Conservation (phyloP, 768 basidiomycete genomes). For the Glaciozyma antarctica region DNA sequence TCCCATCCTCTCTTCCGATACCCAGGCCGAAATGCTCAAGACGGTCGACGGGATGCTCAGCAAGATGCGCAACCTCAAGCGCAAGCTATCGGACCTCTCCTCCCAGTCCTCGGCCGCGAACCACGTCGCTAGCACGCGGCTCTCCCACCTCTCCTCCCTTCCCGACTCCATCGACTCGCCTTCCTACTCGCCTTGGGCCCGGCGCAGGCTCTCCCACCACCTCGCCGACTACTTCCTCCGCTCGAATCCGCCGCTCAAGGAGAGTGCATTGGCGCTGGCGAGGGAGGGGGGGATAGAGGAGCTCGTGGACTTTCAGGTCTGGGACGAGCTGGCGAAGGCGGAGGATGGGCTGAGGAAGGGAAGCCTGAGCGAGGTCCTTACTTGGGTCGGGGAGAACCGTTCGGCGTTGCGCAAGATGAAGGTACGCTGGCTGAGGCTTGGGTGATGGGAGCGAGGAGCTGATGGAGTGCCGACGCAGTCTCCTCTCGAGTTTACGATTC, state of each 20-base stretch:
- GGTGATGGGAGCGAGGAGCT: neutral
- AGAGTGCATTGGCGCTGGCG: conserved; percentile 67
- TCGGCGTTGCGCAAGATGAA: conserved; percentile 82
- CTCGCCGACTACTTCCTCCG: conserved; percentile 86
- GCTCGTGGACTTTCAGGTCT: conserved; percentile 51
- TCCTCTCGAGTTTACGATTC: conserved; percentile 88
- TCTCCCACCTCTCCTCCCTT: conserved; percentile 52
- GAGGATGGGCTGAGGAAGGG: conserved; percentile 65
- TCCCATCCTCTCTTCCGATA: neutral
- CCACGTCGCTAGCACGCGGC: conserved; percentile 49
- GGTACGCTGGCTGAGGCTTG: conserved; percentile 42
- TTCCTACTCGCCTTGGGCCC: conserved; percentile 66
- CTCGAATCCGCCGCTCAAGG: conserved; percentile 51
- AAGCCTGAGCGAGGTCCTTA: conserved; percentile 77
- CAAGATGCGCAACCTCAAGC: conserved; percentile 67
- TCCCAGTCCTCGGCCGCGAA: conserved; percentile 6
- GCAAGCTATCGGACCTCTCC: conserved; percentile 56
- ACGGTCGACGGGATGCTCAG: conserved; percentile 66
- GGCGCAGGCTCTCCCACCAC: conserved; percentile 73
- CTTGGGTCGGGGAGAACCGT: conserved; percentile 96
- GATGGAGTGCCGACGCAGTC: conserved; percentile 48
- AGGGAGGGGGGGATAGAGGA: conserved; percentile 67
- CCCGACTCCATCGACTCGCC: conserved; percentile 48
- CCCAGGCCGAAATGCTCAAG: conserved; percentile 49
- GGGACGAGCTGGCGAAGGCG: conserved; percentile 77